Evolutionary conservation across 75 land plant genomes (phyloP), one percentile per base, ranked within the genome.

Genomic region (Sequoiadendron giganteum): DNA sequence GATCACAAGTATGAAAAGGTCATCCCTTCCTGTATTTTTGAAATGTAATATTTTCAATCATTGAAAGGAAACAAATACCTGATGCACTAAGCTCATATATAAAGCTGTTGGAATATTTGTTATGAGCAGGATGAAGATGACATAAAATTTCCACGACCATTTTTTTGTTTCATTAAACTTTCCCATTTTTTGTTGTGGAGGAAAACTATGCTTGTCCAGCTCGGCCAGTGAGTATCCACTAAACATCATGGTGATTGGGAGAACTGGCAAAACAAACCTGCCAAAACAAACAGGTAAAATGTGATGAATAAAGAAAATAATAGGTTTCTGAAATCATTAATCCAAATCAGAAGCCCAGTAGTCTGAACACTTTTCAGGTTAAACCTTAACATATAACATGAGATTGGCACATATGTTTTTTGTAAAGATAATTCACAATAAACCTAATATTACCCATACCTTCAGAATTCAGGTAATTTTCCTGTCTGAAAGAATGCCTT

Each of bases 231-330:
- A 76, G 86, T 98, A 97, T 54, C 99, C 99, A 89, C 96, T 87
- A 85, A 95, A 98, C 88, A 98, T 91, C 92, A 98, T 87, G n/a
- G 94, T 94, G 85, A 98, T 85, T 54, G 99, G 99, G 88, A 98
- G 96, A 86, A 96, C 92, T 43, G 99, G 99, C 79, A 98, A 87
- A 42, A 98, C 94, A 94, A 98, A 98, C 94, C 99, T 98, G 94
- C 77, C 56, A 89, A 81, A 43, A 80, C 81, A 73, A 85, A 39
- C 34, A 18, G 79, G 58, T 38, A 83, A 14, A 56, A 30, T 72
- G 1, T 32, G 48, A 88, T 73, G n/a, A 88, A 49, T 55, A 10
- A 32, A 82, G 84, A 47, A 82, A 86, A 39, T 58, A 78, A 54
- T 76, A 38, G n/a, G 42, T 86, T 86, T 38, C 86, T 70, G n/a